Evolutionary conservation across 1,284 basidiomycete species (phyloP).

Genomic region (Schizophyllum commune): DNA sequence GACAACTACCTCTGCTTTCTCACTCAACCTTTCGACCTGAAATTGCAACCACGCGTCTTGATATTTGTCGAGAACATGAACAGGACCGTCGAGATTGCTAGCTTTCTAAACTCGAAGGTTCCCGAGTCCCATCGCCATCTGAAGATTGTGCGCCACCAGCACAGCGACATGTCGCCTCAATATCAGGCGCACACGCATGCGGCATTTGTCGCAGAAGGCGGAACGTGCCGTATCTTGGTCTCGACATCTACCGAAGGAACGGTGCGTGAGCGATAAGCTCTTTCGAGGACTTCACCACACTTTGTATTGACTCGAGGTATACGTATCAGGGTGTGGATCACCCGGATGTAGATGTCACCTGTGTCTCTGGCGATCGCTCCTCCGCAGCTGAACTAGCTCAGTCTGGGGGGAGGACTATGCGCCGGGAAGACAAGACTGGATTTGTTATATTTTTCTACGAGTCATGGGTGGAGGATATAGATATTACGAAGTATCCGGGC

Average conservation of each 20-base stretch:
- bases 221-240: conserved; percentile 17
- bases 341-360: conserved; percentile 6
- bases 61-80: conserved; percentile 17
- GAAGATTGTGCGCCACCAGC: conserved; percentile 19
- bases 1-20: conserved; percentile 22
- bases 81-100: conserved; percentile 3
- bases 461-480: conserved; percentile 3
- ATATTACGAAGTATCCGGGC: background rate
- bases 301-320: background rate
- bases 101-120: conserved; percentile 3
- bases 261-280: conserved; percentile 1
- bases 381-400: conserved; percentile 1
- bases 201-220: conserved; percentile 12
- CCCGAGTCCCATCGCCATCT: conserved; percentile 4
- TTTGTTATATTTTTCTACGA: conserved; percentile 4
- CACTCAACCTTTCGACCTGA: conserved; percentile 8
- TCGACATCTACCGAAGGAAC: conserved; percentile 17
- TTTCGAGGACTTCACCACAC: background rate
- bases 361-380: conserved; percentile 6
- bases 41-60: conserved; percentile 14
- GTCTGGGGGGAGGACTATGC: conserved; percentile 9
- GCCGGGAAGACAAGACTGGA: background rate
- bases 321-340: conserved; percentile 11
- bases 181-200: conserved; percentile 15
- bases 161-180: conserved; percentile 18